Evolutionary conservation across 495 filamentous ascomycete genomes (phyloP).

Genomic region (Chaetomium cochliodes): DNA sequence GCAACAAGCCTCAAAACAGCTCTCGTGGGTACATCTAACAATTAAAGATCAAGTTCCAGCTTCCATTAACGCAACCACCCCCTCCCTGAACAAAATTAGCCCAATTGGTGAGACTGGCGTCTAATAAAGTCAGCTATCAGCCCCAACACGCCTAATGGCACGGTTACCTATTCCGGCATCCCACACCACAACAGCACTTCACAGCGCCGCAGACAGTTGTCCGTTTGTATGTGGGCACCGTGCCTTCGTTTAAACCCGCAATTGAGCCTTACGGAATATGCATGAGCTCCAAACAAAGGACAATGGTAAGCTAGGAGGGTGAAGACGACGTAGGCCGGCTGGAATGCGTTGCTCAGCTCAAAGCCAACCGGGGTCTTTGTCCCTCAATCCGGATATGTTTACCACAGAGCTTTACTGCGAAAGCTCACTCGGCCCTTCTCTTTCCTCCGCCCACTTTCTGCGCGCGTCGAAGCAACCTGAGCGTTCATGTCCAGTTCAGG

Average conservation of each 20-base stretch:
- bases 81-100: no score
- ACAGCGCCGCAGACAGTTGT: not conserved
- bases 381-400: constrained; percentile 9
- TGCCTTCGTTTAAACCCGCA: not conserved
- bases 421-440: not conserved
- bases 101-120: no score
- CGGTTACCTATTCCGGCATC: not conserved
- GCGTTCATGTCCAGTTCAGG: not conserved
- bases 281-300: not conserved
- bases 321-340: not conserved
- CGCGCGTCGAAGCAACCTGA: not conserved
- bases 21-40: no score
- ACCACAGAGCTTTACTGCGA: not conserved
- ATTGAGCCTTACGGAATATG: not conserved
- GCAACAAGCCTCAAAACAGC: no score
- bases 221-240: not conserved
- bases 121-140: not conserved
- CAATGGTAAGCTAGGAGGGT: not conserved
- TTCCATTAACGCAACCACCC: no score
- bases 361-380: constrained; percentile 10
- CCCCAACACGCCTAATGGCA: not conserved
- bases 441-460: not conserved
- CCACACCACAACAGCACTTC: no score
- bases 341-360: not conserved
- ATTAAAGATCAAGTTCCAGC: no score